A percentile compares a stretch with the other conserved stretches of the same genome.
phyloP scores from a whole-genome alignment of 306 rosid species.

The Vigna hirtella region DNA sequence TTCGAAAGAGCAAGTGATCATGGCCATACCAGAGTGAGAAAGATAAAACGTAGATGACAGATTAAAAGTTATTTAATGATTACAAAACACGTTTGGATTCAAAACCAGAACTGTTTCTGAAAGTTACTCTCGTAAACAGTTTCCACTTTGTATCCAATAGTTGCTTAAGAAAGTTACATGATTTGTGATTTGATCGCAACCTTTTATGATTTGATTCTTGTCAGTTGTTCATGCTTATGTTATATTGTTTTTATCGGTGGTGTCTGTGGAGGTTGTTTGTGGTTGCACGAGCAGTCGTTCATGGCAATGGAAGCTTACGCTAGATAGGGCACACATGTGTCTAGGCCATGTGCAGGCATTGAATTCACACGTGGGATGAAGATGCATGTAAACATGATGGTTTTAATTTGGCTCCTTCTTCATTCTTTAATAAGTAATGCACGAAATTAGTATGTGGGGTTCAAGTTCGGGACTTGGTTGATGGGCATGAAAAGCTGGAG shows the following conservation, averaged over 20 bases:
- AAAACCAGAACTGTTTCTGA: too few relatives aligned
- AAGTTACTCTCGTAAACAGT: too few relatives aligned
- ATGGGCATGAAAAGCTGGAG: background rate
- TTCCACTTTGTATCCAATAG: too few relatives aligned
- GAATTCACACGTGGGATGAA: constrained; percentile 32
- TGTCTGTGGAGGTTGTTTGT: background rate
- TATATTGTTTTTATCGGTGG: background rate
- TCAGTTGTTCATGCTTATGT: background rate
- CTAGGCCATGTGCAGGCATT: constrained; percentile 37
- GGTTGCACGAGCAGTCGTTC: background rate
- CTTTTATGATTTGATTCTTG: background rate
- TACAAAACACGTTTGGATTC: background rate
- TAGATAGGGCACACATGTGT: background rate
- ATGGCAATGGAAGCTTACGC: background rate
- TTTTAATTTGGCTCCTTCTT: background rate
- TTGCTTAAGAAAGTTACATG: background rate
- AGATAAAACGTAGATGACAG: background rate
- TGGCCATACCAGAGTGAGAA: background rate
- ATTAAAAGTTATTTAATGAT: background rate
- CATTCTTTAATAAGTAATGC: background rate
- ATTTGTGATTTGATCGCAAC: background rate
- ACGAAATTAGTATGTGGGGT: constrained; percentile 9
- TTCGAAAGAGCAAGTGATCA: background rate
- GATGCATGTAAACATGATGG: constrained; percentile 32
- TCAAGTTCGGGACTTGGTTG: background rate